Evolutionary conservation across 2,329 filamentous ascomycete genomes (phyloP), one percentile per base, ranked within the genome.

Genomic region (Furcasterigmium sp.): DNA sequence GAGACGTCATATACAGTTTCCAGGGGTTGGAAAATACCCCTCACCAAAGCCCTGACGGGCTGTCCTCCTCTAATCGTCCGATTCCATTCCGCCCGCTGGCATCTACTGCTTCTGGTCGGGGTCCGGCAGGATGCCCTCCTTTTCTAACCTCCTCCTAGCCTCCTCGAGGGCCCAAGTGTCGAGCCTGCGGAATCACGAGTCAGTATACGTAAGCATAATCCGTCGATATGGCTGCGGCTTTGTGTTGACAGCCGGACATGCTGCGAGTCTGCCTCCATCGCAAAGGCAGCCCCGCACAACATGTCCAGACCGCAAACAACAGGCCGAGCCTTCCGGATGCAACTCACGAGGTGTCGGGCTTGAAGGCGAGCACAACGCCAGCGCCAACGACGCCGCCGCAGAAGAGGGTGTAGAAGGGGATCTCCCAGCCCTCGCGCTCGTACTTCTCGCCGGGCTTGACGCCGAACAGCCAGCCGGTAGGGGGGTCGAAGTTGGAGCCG

Each of bases 141-240:
- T 86, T 73, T 98, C 93, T 78, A 98, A 82, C 73, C 93, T 80
- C 73, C 93, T 81, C 61, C 93, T 81, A 42, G 93, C 93, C 73
- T 98, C 93, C 71, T 98, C 93, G 35, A 98, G 82, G 50, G 93
- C 93, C 93, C 93, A 98, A 43, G 91, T 97, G 75, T 97, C 93
- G 81, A 98, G 96, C 67, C 93, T 98, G 57, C 48, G 32, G 11
- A 9, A 17, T n/a, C n/a, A 18, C 7, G 18, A 8, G 32, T 35
- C n/a, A 35, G 32, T 17, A 35, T 18, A 6, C 9, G 10, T 35
- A 15, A 35, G 11, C 18, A 17, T 15, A 9, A 10, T 15, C 17
- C 6, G 19, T 8, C 19, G 23, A 25, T 4, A 29, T 17, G 23
- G 23, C 23, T 26, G 7, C 7, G 11, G 23, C 23, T 11, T 11